Conservation (phyloP, 306 rosid genomes). For the Dalbergia cochinchinensis region DNA sequence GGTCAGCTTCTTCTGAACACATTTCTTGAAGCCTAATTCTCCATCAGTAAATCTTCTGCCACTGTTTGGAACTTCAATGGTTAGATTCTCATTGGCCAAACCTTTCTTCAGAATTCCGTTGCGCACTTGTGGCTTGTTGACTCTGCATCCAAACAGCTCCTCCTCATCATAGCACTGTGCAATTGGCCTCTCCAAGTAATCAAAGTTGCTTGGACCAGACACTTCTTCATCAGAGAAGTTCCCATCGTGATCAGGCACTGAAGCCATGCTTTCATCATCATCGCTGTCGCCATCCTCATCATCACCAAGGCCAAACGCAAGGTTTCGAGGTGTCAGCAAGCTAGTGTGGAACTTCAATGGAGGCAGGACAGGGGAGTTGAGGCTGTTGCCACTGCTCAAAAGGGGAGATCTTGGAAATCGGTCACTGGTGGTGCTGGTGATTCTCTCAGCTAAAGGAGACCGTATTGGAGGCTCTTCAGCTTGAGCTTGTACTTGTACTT, state of each 20-base stretch:
- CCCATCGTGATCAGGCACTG: slow-evolving; percentile 52
- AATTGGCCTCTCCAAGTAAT: slow-evolving; percentile 54
- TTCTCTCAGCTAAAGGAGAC: slow-evolving; percentile 72
- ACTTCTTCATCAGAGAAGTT: slow-evolving; percentile 67
- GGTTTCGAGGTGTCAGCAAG: slow-evolving; percentile 61
- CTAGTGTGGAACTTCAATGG: slow-evolving; percentile 77
- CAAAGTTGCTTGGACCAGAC: slow-evolving; percentile 46
- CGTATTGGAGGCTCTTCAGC: slow-evolving; percentile 47
- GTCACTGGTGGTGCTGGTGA: slow-evolving; percentile 32
- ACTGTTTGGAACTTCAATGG: slow-evolving; percentile 67
- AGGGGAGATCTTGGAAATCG: slow-evolving; percentile 70
- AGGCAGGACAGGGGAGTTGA: slow-evolving; percentile 66
- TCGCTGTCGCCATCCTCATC: slow-evolving; percentile 46
- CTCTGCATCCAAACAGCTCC: slow-evolving; percentile 53
- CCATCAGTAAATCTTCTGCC: slow-evolving; percentile 79
- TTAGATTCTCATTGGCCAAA: slow-evolving; percentile 62
- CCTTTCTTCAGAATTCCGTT: slow-evolving; percentile 63
- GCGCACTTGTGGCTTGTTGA: slow-evolving; percentile 35
- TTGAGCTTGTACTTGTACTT: slow-evolving; percentile 50
- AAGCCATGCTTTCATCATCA: slow-evolving; percentile 58
- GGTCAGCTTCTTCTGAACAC: slow-evolving; percentile 58
- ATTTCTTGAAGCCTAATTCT: slow-evolving; percentile 56
- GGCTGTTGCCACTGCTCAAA: slow-evolving; percentile 42
- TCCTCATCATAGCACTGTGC: slow-evolving; percentile 62
- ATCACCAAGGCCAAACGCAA: slow-evolving; percentile 36